Conservation (phyloP, 75 land plant species). For the Selaginella tamariscina region DNA sequence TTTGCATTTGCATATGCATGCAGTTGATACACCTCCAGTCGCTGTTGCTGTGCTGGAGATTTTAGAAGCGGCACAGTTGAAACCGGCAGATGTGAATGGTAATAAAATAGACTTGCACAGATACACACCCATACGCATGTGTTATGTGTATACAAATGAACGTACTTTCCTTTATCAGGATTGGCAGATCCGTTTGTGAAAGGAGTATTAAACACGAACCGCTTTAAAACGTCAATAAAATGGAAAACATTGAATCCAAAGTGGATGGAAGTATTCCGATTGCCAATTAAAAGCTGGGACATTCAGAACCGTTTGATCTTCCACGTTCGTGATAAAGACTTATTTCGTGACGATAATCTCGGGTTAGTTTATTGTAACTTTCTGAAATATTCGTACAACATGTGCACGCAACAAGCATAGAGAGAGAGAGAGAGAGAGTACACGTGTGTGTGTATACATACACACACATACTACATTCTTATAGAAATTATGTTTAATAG, state of each 20-base stretch:
- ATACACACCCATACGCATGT: neutral
- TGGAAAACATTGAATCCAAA: slow-evolving; percentile 77
- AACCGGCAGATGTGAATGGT: slow-evolving; percentile 89
- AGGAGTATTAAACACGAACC: slow-evolving; percentile 43
- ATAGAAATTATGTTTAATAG: too few relatives aligned
- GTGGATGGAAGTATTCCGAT: slow-evolving; percentile 72
- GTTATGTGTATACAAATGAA: neutral
- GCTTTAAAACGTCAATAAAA: slow-evolving; percentile 54
- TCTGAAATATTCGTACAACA: neutral
- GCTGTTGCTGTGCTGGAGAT: slow-evolving; percentile 54
- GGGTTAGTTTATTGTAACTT: slow-evolving; percentile 35
- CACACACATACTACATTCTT: too few relatives aligned
- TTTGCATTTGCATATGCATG: too few relatives aligned
- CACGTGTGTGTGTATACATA: too few relatives aligned
- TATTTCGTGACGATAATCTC: slow-evolving; percentile 56
- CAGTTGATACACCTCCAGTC: slow-evolving; percentile 43
- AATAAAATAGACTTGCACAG: slow-evolving; percentile 3
- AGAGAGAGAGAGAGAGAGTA: too few relatives aligned
- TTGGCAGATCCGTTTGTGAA: slow-evolving; percentile 90
- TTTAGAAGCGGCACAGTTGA: slow-evolving; percentile 70
- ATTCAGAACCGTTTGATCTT: slow-evolving; percentile 42
- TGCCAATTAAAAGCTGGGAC: slow-evolving; percentile 80
- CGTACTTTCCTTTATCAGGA: slow-evolving; percentile 36
- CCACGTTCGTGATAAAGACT: slow-evolving; percentile 82
- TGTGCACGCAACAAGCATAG: neutral